These are phyloP conservation scores for Calvatia gigantea DNA, from an alignment of 768 basidiomycete genomes.

Conservation along the genomic window DNA sequence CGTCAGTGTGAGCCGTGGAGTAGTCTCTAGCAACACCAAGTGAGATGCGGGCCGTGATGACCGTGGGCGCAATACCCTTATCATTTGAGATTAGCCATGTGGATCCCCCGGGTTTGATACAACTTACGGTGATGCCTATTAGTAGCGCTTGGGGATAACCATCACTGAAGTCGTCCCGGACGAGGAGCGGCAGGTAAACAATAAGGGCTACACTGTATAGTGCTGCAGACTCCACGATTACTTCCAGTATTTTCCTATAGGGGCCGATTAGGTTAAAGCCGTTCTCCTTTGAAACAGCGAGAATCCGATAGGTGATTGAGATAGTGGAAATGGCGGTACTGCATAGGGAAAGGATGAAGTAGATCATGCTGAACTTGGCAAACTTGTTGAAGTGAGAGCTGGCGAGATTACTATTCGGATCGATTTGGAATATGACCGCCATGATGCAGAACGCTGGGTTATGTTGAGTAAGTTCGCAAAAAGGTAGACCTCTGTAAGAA, in stretches of 20 bases:
- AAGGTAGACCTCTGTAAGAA: neutral
- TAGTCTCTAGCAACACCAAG: conserved; percentile 7
- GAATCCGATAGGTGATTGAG: conserved; percentile 2
- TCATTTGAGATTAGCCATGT: neutral
- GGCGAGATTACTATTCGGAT: neutral
- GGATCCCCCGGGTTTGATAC: neutral
- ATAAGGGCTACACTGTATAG: neutral
- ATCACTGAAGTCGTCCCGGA: neutral
- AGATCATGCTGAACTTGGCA: neutral
- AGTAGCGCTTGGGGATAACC: conserved; percentile 5
- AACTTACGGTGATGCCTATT: neutral
- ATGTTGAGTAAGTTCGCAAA: neutral
- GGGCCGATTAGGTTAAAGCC: neutral
- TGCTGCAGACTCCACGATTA: conserved; percentile 6
- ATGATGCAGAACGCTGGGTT: neutral
- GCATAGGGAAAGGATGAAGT: conserved; percentile 4
- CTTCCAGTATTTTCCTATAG: conserved; percentile 5
- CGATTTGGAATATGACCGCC: neutral
- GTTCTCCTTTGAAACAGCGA: neutral
- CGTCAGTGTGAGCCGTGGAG: neutral
- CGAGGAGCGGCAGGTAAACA: conserved; percentile 1
- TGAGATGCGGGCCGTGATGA: neutral
- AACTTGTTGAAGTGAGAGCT: conserved; percentile 3
- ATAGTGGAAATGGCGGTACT: conserved; percentile 5
- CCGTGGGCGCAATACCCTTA: conserved; percentile 8